phyloP scores from a whole-genome alignment of 1,139 yeast genomes.

The Sugiyamaella castrensis region DNA sequence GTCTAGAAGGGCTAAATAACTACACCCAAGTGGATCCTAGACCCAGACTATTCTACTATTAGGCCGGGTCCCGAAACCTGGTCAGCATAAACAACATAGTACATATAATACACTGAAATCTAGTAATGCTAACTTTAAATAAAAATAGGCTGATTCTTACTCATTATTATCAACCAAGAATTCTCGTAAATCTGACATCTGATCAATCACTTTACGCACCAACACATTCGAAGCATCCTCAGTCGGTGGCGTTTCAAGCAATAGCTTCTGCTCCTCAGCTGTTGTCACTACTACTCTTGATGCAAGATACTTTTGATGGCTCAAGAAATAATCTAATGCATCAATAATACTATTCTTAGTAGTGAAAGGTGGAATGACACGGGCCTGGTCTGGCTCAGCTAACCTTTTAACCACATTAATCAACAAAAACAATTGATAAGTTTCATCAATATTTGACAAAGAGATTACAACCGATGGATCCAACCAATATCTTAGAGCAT shows the following conservation, averaged over 20 bases:
- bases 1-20: too few species aligned
- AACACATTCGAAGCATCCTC: slow-evolving; percentile 22
- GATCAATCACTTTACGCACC: slow-evolving; percentile 25
- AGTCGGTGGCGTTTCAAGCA: slow-evolving; percentile 32
- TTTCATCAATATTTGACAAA: slow-evolving; percentile 67
- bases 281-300: slow-evolving; percentile 65
- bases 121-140: slow-evolving; percentile 2
- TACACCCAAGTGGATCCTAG: too few species aligned
- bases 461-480: slow-evolving; percentile 60
- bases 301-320: slow-evolving; percentile 81
- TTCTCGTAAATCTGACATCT: slow-evolving; percentile 28
- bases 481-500: slow-evolving; percentile 69
- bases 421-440: slow-evolving; percentile 69
- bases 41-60: too few species aligned
- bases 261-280: slow-evolving; percentile 57
- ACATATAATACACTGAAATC: neutral
- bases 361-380: slow-evolving; percentile 14
- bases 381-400: slow-evolving; percentile 39
- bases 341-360: slow-evolving; percentile 45
- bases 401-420: slow-evolving; percentile 51
- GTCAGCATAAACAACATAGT: too few species aligned
- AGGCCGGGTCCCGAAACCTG: too few species aligned
- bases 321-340: slow-evolving; percentile 64
- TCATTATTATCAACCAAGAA: slow-evolving; percentile 16
- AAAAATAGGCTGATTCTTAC: neutral